phyloP scores from a whole-genome alignment of 139 green algal genomes.

The Chlorella vulgaris region DNA sequence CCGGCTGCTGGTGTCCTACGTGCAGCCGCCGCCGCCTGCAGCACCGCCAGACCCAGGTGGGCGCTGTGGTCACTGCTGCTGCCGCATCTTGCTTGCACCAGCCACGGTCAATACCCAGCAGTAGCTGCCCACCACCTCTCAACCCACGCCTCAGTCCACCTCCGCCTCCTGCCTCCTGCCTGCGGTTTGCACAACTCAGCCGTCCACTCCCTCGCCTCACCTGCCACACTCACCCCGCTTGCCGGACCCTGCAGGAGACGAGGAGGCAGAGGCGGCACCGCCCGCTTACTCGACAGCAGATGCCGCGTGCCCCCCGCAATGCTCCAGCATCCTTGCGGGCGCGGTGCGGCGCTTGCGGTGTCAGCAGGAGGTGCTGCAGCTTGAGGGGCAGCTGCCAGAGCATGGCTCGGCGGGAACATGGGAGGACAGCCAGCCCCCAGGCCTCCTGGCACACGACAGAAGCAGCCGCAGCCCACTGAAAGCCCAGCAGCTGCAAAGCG shows the following conservation, averaged over 20 bases:
- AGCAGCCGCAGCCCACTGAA: background rate
- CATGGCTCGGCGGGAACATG: background rate
- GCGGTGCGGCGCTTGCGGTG: conserved; percentile 2
- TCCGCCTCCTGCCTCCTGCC: too few species aligned
- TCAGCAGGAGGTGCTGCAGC: background rate
- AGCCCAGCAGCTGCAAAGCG: background rate
- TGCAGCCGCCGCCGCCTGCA: background rate
- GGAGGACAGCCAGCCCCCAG: background rate
- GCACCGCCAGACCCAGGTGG: background rate
- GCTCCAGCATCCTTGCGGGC: conserved; percentile 9
- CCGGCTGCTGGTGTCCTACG: conserved; percentile 7
- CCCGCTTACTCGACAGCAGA: background rate
- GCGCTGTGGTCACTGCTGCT: too few species aligned
- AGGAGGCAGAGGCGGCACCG: background rate
- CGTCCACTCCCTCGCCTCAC: too few species aligned
- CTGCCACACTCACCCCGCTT: too few species aligned
- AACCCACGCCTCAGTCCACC: too few species aligned
- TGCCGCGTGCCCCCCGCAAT: background rate
- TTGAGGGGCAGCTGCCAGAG: conserved; percentile 18
- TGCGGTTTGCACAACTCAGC: too few species aligned
- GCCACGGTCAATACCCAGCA: too few species aligned
- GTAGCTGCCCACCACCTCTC: too few species aligned
- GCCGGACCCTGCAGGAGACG: background rate
- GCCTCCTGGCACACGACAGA: background rate
- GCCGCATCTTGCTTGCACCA: too few species aligned